Evolutionary conservation across 176 grass and related monocot species (phyloP), one percentile per base, ranked within the genome.

Genomic region (Eragrostis nindensis): DNA sequence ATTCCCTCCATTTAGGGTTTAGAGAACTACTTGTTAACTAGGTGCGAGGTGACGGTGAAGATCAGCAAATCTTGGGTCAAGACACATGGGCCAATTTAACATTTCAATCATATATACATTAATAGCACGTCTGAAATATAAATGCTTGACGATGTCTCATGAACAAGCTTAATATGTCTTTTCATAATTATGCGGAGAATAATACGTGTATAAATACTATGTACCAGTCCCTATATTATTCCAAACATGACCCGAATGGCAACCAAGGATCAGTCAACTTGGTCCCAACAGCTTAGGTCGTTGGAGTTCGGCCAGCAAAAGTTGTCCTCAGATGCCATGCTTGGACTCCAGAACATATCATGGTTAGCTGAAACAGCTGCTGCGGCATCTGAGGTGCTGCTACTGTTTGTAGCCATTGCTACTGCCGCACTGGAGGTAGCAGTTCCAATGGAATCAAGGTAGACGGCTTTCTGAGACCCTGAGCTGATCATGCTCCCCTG

Each of bases 401-500:
- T 62, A 45, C 15, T 80, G 26, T 32, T 83, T 27, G 75, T 64
- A 17, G 76, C 52, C 62, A 79, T 67, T 10, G 62, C 62, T 41
- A 27, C 70, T 29, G 24, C 52, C 11, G 24, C 62, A 69, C 62
- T 70, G 18, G 86, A 88, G 42, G 75, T 84, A 68, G 76, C 68
- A 7, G 75, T 79, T 79, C 80, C 80, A 15, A 64, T 61, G 47
- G 17, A 41, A 30, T 83, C 68, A 61, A 74, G 29, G 68, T 88
- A 79, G 22, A 50, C 73, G 7, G 30, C 42, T n/a, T 62, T 68
- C 55, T 79, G 80, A 27, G 80, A 68, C 9, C 75, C 86, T 21
- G 81, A 84, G 69, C 86, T 84, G 41, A 88, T 83, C 67, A 88
- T 84, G 81, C 86, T 88, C 66, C 40, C 83, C 46, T 71, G 74